Evolutionary conservation across 1,284 basidiomycete species (phyloP).

Genomic region (Austroboletus novae-zelandiae): DNA sequence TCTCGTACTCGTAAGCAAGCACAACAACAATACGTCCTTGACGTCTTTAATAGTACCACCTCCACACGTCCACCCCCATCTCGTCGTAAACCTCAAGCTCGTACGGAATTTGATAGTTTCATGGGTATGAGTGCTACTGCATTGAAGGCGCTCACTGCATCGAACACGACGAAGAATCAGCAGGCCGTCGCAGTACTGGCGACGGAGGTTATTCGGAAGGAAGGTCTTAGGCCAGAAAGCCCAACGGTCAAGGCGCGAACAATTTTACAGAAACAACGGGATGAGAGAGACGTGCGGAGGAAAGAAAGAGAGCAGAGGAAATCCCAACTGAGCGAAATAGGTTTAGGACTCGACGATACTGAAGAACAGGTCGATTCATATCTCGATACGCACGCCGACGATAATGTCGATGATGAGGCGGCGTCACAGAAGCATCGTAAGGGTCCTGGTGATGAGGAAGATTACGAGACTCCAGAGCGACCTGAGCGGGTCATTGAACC

Average conservation of each 20-base stretch:
- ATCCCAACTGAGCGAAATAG: constrained; percentile 46
- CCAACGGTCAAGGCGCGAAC: constrained; percentile 75
- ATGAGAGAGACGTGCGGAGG: constrained; percentile 60
- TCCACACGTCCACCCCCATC: constrained; percentile 36
- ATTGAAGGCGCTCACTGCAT: constrained; percentile 63
- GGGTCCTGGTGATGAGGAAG: constrained; percentile 80
- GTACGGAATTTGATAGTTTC: constrained; percentile 46
- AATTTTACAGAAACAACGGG: constrained; percentile 66
- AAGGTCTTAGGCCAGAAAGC: constrained; percentile 74
- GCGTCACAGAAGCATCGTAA: constrained; percentile 46
- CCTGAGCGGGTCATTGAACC: constrained; percentile 38
- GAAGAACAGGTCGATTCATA: constrained; percentile 27
- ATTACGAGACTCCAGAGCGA: constrained; percentile 65
- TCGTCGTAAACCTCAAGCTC: constrained; percentile 38
- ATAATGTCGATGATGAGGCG: constrained; percentile 33
- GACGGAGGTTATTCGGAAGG: constrained; percentile 64
- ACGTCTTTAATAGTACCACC: constrained; percentile 37
- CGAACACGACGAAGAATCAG: constrained; percentile 72
- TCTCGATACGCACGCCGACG: constrained; percentile 27
- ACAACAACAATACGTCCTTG: constrained; percentile 35
- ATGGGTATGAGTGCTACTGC: constrained; percentile 64
- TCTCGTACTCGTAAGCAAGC: constrained; percentile 50
- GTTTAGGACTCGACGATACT: constrained; percentile 22
- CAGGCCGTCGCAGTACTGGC: constrained; percentile 48
- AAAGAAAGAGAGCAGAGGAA: constrained; percentile 66